These are phyloP conservation scores for Pinus albicaulis DNA, from an alignment of 75 land plant genomes.

Conservation along the genomic window DNA sequence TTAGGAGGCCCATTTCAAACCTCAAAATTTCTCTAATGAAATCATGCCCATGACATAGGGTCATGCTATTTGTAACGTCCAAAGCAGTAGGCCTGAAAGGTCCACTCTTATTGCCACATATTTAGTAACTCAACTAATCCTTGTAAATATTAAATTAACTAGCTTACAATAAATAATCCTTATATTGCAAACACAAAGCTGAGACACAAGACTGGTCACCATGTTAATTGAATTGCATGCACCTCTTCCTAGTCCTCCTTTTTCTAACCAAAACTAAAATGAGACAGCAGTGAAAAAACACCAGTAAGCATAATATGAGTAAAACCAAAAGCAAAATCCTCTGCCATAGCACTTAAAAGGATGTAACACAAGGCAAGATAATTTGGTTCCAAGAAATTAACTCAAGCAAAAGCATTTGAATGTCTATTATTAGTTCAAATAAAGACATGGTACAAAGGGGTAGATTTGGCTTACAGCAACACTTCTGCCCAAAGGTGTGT, in stretches of 20 bases:
- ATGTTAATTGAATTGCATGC: background rate
- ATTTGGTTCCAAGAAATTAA: too few relatives aligned
- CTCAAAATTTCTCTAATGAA: too few relatives aligned
- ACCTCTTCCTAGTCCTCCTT: too few relatives aligned
- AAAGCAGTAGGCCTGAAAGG: background rate
- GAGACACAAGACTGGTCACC: background rate
- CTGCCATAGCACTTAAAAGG: too few relatives aligned
- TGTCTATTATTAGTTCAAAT: too few relatives aligned
- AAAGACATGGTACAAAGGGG: too few relatives aligned
- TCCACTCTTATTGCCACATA: background rate
- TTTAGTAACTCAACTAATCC: background rate
- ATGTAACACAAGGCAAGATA: too few relatives aligned
- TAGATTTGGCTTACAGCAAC: slow-evolving; percentile 52
- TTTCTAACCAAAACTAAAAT: background rate
- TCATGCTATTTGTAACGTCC: background rate
- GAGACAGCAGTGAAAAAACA: background rate
- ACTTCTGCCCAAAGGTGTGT: slow-evolving; percentile 79
- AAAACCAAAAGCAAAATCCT: background rate
- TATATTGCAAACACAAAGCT: background rate
- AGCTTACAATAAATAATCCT: background rate
- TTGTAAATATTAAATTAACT: background rate
- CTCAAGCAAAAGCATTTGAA: too few relatives aligned
- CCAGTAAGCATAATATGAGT: background rate
- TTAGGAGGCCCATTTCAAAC: too few relatives aligned
- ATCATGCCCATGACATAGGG: too few relatives aligned